Evolutionary conservation across 2,329 filamentous ascomycete genomes (phyloP).

Genomic region (Akanthomyces uredinophilus): DNA sequence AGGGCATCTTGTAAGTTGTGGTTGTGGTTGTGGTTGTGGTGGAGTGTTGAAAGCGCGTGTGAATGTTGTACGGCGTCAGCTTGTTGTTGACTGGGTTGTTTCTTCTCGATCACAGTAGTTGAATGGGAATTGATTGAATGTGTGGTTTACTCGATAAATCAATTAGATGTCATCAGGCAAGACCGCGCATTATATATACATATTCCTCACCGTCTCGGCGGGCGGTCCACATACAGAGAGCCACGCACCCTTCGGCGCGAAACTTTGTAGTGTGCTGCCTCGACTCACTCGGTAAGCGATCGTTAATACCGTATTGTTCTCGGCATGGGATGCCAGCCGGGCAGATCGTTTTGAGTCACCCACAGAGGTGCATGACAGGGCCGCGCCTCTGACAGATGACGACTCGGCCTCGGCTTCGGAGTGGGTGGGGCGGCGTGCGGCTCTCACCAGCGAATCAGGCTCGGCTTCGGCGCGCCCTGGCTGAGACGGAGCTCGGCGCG

Average conservation of each 20-base stretch:
- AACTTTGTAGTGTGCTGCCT: neutral
- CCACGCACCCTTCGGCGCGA: neutral
- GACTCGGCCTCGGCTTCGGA: conserved; percentile 12
- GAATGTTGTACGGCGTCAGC: neutral
- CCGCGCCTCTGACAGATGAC: neutral
- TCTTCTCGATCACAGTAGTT: neutral
- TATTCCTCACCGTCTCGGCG: neutral
- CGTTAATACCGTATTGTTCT: neutral
- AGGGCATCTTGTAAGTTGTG: neutral
- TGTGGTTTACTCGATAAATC: neutral
- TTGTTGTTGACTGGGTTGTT: neutral
- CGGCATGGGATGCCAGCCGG: neutral
- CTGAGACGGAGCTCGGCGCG: conserved; percentile 1
- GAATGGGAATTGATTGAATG: neutral
- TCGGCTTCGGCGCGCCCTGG: neutral
- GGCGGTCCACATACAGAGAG: neutral
- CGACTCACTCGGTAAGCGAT: conserved; percentile 9
- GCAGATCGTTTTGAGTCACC: neutral
- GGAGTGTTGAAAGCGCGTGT: neutral
- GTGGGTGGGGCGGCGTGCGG: neutral
- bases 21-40: neutral
- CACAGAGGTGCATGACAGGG: no score
- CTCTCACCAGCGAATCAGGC: neutral
- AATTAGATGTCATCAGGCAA: neutral
- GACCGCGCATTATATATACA: neutral